Conservation (phyloP, 208 protist species). For the Polymyxa betae region DNA sequence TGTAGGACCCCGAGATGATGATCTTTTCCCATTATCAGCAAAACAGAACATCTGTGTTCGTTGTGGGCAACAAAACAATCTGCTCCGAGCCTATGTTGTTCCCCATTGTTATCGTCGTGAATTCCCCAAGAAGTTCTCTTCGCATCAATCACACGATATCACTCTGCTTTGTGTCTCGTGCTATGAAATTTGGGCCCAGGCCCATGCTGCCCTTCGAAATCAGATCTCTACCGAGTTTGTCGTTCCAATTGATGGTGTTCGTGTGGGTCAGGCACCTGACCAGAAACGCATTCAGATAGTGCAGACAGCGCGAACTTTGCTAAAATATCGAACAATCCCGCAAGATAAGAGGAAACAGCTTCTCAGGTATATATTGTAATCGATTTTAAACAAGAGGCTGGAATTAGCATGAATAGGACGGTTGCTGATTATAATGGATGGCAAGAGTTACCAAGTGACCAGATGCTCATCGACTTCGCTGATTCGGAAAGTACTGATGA, state of each 20-base stretch:
- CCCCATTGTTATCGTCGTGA: neutral
- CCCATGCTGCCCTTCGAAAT: slow-evolving; percentile 2
- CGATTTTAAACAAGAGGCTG: neutral
- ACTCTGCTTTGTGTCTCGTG: neutral
- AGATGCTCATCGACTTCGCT: neutral
- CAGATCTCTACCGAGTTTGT: neutral
- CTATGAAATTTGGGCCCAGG: neutral
- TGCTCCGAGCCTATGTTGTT: slow-evolving; percentile 29
- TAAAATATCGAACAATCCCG: neutral
- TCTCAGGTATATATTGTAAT: neutral
- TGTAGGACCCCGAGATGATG: neutral
- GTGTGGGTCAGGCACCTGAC: neutral
- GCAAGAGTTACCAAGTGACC: neutral
- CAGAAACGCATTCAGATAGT: neutral
- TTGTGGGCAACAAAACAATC: neutral
- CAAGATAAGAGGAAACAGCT: neutral
- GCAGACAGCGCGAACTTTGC: neutral
- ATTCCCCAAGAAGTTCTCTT: neutral
- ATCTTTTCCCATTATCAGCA: neutral
- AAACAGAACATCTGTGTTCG: slow-evolving; percentile 14
- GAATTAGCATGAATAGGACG: neutral
- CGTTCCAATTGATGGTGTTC: neutral
- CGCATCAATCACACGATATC: slow-evolving; percentile 35
- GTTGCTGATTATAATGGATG: neutral
- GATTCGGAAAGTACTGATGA: neutral